phyloP scores from a whole-genome alignment of 352 stramenopile genomes.

The Phytophthora crassamura region DNA sequence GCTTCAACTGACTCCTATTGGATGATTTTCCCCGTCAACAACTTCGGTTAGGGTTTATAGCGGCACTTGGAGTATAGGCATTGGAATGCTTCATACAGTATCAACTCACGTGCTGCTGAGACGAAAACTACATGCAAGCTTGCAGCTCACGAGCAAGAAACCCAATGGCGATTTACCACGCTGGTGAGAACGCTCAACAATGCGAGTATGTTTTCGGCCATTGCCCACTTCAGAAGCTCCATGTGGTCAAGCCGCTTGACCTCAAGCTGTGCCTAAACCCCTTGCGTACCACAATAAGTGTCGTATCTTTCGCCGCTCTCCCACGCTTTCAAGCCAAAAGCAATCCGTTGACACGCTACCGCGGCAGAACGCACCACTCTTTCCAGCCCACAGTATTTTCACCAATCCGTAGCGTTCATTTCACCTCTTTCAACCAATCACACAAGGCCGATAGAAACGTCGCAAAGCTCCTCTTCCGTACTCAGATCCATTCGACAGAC shows the following conservation, averaged over 20 bases:
- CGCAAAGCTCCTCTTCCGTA: constrained; percentile 36
- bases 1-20: constrained; percentile 35
- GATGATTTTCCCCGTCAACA: constrained; percentile 8
- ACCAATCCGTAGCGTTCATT: constrained; percentile 11
- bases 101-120: too few species aligned
- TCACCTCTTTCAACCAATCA: constrained; percentile 19
- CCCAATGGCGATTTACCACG: too few species aligned
- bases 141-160: too few species aligned
- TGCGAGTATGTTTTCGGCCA: too few species aligned
- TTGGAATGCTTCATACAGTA: too few species aligned
- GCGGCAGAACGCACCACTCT: neutral
- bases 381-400: neutral
- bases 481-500: constrained; percentile 26
- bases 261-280: too few species aligned
- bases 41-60: too few species aligned
- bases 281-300: constrained; percentile 11
- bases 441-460: constrained; percentile 4
- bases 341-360: constrained; percentile 8
- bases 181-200: too few species aligned
- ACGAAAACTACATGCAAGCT: too few species aligned
- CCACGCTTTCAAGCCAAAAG: neutral
- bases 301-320: constrained; percentile 28
- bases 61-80: too few species aligned
- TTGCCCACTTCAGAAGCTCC: neutral
- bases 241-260: neutral